phyloP scores from a whole-genome alignment of 2,329 filamentous ascomycete genomes.

The Zymoseptoria tritici region DNA sequence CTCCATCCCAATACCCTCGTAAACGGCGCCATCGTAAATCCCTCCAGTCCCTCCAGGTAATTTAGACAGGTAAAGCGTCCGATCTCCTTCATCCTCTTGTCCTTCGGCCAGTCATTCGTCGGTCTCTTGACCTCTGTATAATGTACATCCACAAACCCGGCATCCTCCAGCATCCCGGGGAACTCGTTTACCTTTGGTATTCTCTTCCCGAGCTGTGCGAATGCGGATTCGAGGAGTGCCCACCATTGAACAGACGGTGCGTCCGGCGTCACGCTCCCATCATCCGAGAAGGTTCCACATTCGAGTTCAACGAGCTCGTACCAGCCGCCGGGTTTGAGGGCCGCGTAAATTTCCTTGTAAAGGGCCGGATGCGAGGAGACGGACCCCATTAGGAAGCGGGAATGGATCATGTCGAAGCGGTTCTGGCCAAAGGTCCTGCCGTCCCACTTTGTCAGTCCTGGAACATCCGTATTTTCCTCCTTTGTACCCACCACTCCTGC shows the following conservation, averaged over 20 bases:
- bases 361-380: constrained; percentile 18
- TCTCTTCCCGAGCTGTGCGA: constrained; percentile 14
- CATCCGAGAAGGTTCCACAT: constrained; percentile 33
- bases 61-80: constrained; percentile 21
- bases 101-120: constrained; percentile 25
- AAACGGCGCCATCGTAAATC: constrained; percentile 38
- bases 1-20: constrained; percentile 38
- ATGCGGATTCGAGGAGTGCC: constrained; percentile 11
- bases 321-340: constrained; percentile 37
- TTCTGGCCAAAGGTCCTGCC: constrained; percentile 33
- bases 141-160: constrained; percentile 23
- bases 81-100: constrained; percentile 22
- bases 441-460: constrained; percentile 14
- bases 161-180: constrained; percentile 13
- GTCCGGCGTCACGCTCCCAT: constrained; percentile 31
- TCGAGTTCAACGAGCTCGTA: constrained; percentile 39
- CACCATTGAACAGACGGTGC: constrained; percentile 17
- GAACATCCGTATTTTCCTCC: not conserved
- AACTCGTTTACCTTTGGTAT: constrained; percentile 13
- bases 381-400: constrained; percentile 30
- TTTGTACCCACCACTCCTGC: constrained; percentile 21
- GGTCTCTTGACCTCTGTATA: constrained; percentile 19
- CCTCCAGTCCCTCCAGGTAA: constrained; percentile 36
- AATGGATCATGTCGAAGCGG: constrained; percentile 38
- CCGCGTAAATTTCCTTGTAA: constrained; percentile 26